Percentiles rank a stretch among this genome's conserved stretches.
phyloP scores from a whole-genome alignment of 805 yeast species.

The Saccharomycopsis microspora region DNA sequence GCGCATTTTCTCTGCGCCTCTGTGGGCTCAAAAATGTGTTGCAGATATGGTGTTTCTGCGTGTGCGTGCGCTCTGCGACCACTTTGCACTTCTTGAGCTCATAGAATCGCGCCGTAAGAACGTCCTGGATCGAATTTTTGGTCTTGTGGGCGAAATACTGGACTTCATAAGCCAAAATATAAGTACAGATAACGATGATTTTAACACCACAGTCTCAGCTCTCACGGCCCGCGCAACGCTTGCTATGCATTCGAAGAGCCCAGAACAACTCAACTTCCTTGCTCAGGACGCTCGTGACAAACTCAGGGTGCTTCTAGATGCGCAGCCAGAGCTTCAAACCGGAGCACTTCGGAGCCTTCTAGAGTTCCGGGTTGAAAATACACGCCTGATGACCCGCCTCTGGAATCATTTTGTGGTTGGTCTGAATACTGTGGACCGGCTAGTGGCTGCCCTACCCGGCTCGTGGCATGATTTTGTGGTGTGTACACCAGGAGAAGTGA shows the following conservation, averaged over 20 bases:
- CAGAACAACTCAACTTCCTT: conserved; percentile 13
- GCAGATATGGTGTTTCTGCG: too few relatives aligned
- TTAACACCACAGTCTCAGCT: not conserved
- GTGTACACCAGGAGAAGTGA: not conserved
- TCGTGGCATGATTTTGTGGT: conserved; percentile 10
- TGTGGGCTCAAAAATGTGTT: too few relatives aligned
- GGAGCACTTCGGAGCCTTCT: not conserved
- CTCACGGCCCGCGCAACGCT: conserved; percentile 1
- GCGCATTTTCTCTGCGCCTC: not conserved
- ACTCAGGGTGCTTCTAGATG: not conserved
- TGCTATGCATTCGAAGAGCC: conserved; percentile 5
- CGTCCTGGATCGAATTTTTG: too few relatives aligned
- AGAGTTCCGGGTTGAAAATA: conserved; percentile 1
- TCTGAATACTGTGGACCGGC: conserved; percentile 5
- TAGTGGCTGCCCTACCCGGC: conserved; percentile 5
- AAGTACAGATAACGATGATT: too few relatives aligned
- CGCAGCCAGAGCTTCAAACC: not conserved
- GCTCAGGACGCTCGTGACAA: not conserved
- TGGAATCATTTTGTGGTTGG: conserved; percentile 14
- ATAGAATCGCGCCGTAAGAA: too few relatives aligned
- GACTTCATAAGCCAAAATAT: too few relatives aligned
- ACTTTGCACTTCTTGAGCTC: too few relatives aligned
- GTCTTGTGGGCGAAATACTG: too few relatives aligned
- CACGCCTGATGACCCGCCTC: conserved; percentile 13
- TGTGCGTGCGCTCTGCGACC: too few relatives aligned